Evolutionary conservation across 805 yeast species (phyloP), one percentile per base, ranked within the genome.

Genomic region (Helenozyma baotianmanensis): DNA sequence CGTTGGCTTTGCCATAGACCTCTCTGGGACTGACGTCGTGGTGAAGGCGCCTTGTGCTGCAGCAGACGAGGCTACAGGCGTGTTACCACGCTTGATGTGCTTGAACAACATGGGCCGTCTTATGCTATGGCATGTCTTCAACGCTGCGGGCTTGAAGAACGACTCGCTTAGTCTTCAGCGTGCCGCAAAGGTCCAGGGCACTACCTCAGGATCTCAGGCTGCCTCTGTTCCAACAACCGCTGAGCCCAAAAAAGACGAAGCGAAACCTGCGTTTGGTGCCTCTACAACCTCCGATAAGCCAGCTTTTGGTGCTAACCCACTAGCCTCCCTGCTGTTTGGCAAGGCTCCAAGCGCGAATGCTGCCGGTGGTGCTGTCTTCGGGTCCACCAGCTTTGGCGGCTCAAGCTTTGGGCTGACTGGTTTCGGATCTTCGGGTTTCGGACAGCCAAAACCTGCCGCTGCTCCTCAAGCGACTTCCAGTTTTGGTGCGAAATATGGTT

Each of bases 1-100:
- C 0, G 61, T 83, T 14, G 96, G 96, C 4, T 43, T 83, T 9
- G 76, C 76, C 1, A 29, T 85, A 5, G 95, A 86, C 51, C 46
- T 78, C 10, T 60, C 70, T 9, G 60, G 75, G 2, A 53, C 55
- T 0, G 66, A 62, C 11, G 30, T 45, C 1, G 46, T 47, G 1
- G 73, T 80, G 2, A 33, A 51, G 2, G 70, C 72, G 10, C 87
- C 90, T 0, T 72, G 78, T 39, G 55, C 64, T 6, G 78, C 78
- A 9, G 64, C 81, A 2, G 85, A 81, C 1, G 64, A 64, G 24
- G 74, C 76, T 8, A 64, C 52, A 1, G 78, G 85, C 24, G 47
- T 48, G 14, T 61, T 84, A 36, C 96, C 96, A 0, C 62, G 82
- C 18, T 37, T 84, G 11, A 74, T 80, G 62, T 60, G 74, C 7